Conservation (phyloP, 1,139 yeast species). For the Wickerhamomyces sp. region DNA sequence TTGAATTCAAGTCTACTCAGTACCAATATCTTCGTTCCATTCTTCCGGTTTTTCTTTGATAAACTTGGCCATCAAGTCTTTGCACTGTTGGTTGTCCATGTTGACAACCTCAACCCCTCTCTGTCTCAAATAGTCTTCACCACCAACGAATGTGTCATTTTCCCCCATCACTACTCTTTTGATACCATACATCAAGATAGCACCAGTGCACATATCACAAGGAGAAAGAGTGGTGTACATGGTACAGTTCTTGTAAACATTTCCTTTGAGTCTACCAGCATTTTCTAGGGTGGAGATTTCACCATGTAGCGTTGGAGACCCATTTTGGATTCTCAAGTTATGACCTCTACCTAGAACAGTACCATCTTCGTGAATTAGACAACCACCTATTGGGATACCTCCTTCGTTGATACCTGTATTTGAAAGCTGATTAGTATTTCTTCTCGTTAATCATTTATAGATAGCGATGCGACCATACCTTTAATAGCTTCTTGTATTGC, state of each 20-base stretch:
- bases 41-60: slow-evolving; percentile 72
- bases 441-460: background rate
- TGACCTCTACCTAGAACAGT: slow-evolving; percentile 81
- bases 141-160: slow-evolving; percentile 72
- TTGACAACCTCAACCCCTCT: slow-evolving; percentile 76
- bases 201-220: slow-evolving; percentile 93
- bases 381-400: slow-evolving; percentile 90
- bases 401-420: slow-evolving; percentile 58
- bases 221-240: slow-evolving; percentile 92
- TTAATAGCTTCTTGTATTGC: slow-evolving; percentile 70
- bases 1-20: slow-evolving; percentile 18
- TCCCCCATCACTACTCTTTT: slow-evolving; percentile 87
- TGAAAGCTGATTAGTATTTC: slow-evolving; percentile 27
- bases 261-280: slow-evolving; percentile 78
- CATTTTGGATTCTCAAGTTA: slow-evolving; percentile 79
- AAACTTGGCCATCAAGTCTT: slow-evolving; percentile 67
- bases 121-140: slow-evolving; percentile 60
- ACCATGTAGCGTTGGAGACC: slow-evolving; percentile 80
- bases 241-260: slow-evolving; percentile 62
- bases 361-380: slow-evolving; percentile 71
- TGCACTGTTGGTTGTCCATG: slow-evolving; percentile 62
- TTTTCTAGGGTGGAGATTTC: slow-evolving; percentile 85
- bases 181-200: slow-evolving; percentile 82
- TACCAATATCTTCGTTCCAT: slow-evolving; percentile 92
- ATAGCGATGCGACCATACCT: slow-evolving; percentile 29